Evolutionary conservation across 495 filamentous ascomycete species (phyloP), one percentile per base, ranked within the genome.

Genomic region (Cetradonia linearis): DNA sequence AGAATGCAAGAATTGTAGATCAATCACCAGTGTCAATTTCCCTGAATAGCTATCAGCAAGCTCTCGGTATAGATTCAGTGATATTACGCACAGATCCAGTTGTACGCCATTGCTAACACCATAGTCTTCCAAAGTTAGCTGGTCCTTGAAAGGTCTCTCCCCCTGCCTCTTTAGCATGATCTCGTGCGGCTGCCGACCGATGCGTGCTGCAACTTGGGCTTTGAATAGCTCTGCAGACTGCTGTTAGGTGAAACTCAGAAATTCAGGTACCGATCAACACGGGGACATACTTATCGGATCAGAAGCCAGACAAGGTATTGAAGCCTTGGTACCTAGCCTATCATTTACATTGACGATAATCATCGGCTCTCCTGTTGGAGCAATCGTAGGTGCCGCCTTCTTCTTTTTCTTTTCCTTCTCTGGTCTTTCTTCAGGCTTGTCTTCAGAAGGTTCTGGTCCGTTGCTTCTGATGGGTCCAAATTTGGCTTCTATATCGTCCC

Each of bases 341-440:
- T 96, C 91, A 68, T 96, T 95, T 64, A 96, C 86, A 66, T 89
- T 81, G 18, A 96, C 91, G 27, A 93, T 81, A 58, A 95, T 96
- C 86, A 95, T 91, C 36, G 85, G 85, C 69, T 92, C 88, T 3
- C 76, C 68, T 0, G 70, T 70, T 44, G 71, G 67, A 18, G 67
- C 69, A 16, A 54, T 23, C 18, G 28, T 54, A 16, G 69, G 48
- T 11, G 55, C 63, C 3, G 66, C 63, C 49, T 74, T 75, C n/a
- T 71, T 67, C 54, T 73, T 71, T 57, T 75, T 76, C 38, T 62
- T 62, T 53, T 73, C 66, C 38, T 70, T 67, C 37, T 72, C 67
- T 18, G 55, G 46, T 28, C 66, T 68, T 54, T 70, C 33, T 27
- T 52, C 62, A 27, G 55, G 54, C n/a, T 65, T 59, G 23, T 53